These are phyloP conservation scores for Mytilinidion resinicola DNA, from an alignment of 495 filamentous ascomycete genomes.

Conservation along the genomic window DNA sequence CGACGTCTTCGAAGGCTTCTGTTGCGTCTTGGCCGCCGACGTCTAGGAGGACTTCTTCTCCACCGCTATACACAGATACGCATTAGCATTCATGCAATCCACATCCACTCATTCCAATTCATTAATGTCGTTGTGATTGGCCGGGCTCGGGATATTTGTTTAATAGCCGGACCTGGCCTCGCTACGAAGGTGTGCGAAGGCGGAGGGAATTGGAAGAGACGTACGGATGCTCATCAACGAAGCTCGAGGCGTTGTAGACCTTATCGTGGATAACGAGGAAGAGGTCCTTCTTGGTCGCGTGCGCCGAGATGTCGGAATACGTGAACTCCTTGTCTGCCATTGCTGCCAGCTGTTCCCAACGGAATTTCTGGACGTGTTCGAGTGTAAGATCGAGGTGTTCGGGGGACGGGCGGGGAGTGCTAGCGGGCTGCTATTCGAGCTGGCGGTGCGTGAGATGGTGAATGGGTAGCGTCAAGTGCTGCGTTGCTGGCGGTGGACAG, in stretches of 20 bases:
- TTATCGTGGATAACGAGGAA: constrained; percentile 91
- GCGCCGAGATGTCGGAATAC: constrained; percentile 74
- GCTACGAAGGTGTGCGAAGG: background rate
- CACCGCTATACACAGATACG: constrained; percentile 56
- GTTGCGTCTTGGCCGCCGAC: constrained; percentile 95
- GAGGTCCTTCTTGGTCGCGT: constrained; percentile 94
- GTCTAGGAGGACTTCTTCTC: constrained; percentile 96
- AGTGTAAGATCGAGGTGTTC: background rate
- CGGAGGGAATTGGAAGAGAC: constrained; percentile 37
- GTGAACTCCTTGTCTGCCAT: constrained; percentile 59
- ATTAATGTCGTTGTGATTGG: no score
- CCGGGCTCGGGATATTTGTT: no score
- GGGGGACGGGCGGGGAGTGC: background rate
- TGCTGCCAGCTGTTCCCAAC: background rate
- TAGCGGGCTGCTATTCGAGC: background rate
- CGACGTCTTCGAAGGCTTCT: constrained; percentile 98
- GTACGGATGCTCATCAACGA: constrained; percentile 99
- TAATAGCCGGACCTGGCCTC: background rate
- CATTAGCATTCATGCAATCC: background rate
- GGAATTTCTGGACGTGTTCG: background rate
- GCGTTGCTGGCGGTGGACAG: background rate
- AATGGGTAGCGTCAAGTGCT: background rate
- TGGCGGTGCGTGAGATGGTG: background rate
- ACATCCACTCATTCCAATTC: background rate
- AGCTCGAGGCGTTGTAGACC: constrained; percentile 82